Conservation (phyloP, 805 yeast genomes). For the Candida cerambycidarum region DNA sequence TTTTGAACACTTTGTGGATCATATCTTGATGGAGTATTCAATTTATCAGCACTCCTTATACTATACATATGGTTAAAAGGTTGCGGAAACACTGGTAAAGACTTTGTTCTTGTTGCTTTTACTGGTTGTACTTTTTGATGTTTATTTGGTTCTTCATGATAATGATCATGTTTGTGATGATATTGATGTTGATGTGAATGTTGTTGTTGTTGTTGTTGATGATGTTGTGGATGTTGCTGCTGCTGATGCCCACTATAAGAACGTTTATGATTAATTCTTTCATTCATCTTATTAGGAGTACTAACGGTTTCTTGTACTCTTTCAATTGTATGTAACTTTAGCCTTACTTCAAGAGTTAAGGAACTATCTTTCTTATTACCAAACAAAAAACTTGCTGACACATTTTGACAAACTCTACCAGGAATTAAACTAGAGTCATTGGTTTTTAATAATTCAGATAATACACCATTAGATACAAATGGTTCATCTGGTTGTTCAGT, state of each 20-base stretch:
- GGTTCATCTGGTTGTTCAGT: conserved; percentile 51
- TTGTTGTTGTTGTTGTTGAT: not conserved
- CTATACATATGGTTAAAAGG: conserved; percentile 39
- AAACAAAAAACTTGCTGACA: conserved; percentile 45
- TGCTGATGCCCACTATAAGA: not conserved
- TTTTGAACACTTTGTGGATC: conserved; percentile 43
- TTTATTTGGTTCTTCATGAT: conserved; percentile 1
- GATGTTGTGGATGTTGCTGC: not conserved
- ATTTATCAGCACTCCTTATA: conserved; percentile 43
- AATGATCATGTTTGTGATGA: conserved; percentile 5
- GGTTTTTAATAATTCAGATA: conserved; percentile 29
- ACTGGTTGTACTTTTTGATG: conserved; percentile 21
- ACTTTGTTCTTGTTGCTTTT: conserved; percentile 45
- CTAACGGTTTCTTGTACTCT: conserved; percentile 2
- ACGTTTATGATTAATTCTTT: conserved; percentile 1
- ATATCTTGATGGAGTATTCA: conserved; percentile 36
- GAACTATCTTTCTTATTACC: conserved; percentile 38
- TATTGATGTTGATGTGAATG: not conserved
- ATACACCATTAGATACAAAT: conserved; percentile 42
- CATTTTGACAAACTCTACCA: conserved; percentile 59
- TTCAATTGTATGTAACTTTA: conserved; percentile 47
- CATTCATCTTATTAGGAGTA: not conserved
- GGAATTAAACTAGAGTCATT: conserved; percentile 34
- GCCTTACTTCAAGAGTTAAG: conserved; percentile 57
- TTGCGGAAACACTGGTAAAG: conserved; percentile 41